These are phyloP conservation scores for Didymella pinodella DNA, from an alignment of 2,329 filamentous ascomycete genomes.

Conservation along the genomic window DNA sequence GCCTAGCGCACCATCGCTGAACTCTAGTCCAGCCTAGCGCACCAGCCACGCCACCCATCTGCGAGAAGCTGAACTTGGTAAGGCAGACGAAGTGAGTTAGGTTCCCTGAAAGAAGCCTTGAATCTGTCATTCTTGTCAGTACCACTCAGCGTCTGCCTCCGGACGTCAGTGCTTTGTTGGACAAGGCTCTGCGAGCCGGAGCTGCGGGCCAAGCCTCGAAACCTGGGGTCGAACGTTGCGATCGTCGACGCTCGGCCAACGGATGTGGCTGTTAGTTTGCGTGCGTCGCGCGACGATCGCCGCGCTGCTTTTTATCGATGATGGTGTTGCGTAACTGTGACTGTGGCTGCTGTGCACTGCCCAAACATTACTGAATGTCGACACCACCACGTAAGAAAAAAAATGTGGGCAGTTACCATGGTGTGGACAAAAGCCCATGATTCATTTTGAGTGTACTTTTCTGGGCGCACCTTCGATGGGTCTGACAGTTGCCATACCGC, in stretches of 20 bases:
- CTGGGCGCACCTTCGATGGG: background rate
- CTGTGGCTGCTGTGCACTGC: background rate
- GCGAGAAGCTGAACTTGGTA: slow-evolving; percentile 6
- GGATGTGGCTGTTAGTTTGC: background rate
- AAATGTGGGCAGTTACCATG: background rate
- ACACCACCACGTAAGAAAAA: background rate
- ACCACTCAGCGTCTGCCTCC: background rate
- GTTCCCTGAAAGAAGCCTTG: background rate
- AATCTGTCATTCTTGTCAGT: slow-evolving; percentile 9
- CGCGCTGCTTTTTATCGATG: background rate
- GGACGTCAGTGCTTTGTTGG: background rate
- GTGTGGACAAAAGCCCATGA: background rate
- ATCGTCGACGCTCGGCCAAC: background rate
- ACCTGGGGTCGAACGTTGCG: slow-evolving; percentile 9
- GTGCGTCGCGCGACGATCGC: background rate
- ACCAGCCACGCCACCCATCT: slow-evolving; percentile 9
- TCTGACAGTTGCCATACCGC: background rate
- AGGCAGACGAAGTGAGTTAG: background rate
- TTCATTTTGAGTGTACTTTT: no score
- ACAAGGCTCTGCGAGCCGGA: background rate
- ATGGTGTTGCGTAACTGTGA: background rate
- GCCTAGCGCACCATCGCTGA: background rate
- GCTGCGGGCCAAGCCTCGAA: slow-evolving; percentile 5
- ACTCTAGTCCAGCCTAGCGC: no score
- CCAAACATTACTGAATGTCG: background rate